A percentile compares a stretch with the other conserved stretches of the same genome.
phyloP scores from a whole-genome alignment of 352 stramenopile species.

The Halophytophthora batemanensis region DNA sequence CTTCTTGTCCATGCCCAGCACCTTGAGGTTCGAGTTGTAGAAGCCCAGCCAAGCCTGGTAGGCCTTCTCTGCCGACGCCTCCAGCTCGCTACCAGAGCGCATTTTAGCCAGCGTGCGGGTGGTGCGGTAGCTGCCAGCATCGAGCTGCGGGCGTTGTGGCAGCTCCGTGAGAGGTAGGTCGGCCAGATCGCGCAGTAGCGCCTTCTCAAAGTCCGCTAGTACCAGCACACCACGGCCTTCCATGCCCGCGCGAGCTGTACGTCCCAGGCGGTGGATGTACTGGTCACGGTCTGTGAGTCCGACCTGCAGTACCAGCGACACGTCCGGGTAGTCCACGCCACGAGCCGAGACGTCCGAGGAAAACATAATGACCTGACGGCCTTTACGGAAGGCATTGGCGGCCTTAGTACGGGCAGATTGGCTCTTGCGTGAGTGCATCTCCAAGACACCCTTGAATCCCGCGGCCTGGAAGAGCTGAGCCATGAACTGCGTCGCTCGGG shows the following conservation, averaged over 20 bases:
- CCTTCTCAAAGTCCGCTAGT: conserved; percentile 83
- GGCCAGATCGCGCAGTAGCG: conserved; percentile 64
- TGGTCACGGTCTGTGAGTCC: conserved; percentile 87
- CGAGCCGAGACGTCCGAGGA: conserved; percentile 94
- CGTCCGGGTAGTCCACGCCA: conserved; percentile 95
- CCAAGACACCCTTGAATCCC: conserved; percentile 77
- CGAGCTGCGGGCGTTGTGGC: conserved; percentile 21
- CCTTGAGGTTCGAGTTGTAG: conserved; percentile 88
- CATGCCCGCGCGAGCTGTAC: conserved; percentile 90
- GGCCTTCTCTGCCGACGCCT: conserved; percentile 75
- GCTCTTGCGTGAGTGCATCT: conserved; percentile 96
- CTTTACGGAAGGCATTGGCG: conserved; percentile 86
- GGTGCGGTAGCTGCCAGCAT: conserved; percentile 25
- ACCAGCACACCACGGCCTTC: conserved; percentile 79
- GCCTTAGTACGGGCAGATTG: conserved; percentile 88
- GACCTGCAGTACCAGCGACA: conserved; percentile 88
- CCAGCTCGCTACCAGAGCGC: conserved; percentile 40
- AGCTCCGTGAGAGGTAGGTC: conserved; percentile 59
- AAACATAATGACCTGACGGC: conserved; percentile 89
- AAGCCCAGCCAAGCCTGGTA: conserved; percentile 95
- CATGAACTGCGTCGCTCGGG: conserved; percentile 86
- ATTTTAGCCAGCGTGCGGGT: conserved; percentile 32
- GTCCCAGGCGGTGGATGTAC: conserved; percentile 95
- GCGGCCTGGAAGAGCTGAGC: conserved; percentile 84
- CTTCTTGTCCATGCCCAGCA: conserved; percentile 42